A percentile compares a stretch with the other conserved stretches of the same genome.
phyloP scores from a whole-genome alignment of 225 moss, liverwort and hornwort species.

The Marchantia paleacea region DNA sequence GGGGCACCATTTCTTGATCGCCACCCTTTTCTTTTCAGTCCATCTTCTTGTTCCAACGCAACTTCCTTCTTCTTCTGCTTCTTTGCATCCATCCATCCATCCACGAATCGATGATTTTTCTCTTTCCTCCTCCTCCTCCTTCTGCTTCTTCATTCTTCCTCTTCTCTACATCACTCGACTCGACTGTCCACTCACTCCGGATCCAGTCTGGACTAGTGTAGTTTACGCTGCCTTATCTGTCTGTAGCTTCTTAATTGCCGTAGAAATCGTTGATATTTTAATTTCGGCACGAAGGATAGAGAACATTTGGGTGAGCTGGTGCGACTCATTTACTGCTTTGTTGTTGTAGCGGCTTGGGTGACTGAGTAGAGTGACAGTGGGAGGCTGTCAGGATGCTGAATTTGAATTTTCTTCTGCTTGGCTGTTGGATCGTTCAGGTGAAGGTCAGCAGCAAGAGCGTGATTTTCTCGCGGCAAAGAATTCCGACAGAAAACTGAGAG shows the following conservation, averaged over 20 bases:
- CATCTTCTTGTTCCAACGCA: conserved; percentile 17
- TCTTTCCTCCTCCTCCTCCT: background rate
- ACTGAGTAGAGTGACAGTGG: background rate
- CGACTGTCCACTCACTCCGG: no score
- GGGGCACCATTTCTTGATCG: conserved; percentile 15
- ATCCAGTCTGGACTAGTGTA: no score
- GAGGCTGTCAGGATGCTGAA: background rate
- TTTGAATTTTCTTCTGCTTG: background rate
- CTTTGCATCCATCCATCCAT: background rate
- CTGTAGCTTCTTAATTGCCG: no score
- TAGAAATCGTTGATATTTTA: no score
- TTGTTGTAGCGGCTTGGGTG: background rate
- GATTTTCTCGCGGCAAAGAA: background rate
- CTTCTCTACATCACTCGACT: background rate
- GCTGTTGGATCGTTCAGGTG: background rate
- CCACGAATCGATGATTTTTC: background rate
- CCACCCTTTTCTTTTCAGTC: conserved; percentile 6
- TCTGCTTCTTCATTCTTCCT: conserved; percentile 2
- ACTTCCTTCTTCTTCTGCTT: conserved; percentile 14
- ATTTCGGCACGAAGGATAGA: no score
- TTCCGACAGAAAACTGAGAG: background rate
- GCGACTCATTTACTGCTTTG: no score
- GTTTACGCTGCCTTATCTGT: no score
- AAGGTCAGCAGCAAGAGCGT: background rate
- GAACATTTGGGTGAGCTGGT: no score